These are phyloP conservation scores for Durio zibethinus DNA, from an alignment of 345 rosid species.

Conservation along the genomic window DNA sequence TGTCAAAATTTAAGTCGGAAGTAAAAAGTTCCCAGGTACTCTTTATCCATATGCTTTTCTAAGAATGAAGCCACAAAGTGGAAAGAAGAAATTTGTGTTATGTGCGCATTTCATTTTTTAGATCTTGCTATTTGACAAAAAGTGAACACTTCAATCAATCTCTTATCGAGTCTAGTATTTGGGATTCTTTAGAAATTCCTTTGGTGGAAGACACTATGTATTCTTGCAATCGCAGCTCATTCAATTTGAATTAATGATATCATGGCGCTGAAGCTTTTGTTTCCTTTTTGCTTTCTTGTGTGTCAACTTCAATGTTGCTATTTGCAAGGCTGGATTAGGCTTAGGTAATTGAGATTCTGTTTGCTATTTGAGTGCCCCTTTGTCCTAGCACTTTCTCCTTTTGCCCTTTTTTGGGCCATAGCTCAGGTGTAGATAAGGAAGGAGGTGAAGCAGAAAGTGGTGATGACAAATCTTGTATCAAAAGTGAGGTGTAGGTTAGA, in stretches of 20 bases:
- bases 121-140: not conserved
- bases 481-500: not conserved
- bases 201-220: not conserved
- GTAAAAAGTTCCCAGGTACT: constrained; percentile 81
- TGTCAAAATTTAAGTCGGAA: constrained; percentile 84
- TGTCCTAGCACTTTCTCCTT: not conserved
- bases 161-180: not conserved
- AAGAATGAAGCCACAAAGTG: not conserved
- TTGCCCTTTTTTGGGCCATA: not conserved
- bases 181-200: not conserved
- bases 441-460: not conserved
- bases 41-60: not conserved
- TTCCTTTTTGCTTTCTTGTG: not conserved
- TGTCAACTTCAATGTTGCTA: not conserved
- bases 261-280: not conserved
- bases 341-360: not conserved
- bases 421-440: not conserved
- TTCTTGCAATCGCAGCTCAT: not conserved
- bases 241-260: not conserved
- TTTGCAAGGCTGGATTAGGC: not conserved
- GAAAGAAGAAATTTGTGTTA: too few species aligned
- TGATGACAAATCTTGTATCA: not conserved
- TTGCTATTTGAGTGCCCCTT: not conserved
- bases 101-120: not conserved
- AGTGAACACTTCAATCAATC: not conserved